Evolutionary conservation across 768 basidiomycete species (phyloP).

Genomic region (Mycena leptocephala): DNA sequence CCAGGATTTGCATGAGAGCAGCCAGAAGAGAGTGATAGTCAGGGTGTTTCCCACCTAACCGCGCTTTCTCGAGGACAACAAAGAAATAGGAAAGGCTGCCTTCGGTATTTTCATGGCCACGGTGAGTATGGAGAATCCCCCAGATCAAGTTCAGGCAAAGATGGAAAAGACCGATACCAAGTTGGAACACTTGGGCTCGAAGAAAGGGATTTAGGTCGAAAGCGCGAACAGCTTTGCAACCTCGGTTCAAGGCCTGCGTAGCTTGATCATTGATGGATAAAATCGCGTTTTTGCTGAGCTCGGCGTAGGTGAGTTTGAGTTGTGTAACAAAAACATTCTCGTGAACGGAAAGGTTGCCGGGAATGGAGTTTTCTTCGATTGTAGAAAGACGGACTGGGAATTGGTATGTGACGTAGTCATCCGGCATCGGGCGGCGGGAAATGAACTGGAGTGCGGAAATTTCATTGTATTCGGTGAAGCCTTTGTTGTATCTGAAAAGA

Average conservation of each 20-base stretch:
- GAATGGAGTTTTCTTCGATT: slow-evolving; percentile 49
- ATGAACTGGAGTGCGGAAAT: slow-evolving; percentile 30
- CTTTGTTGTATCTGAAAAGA: neutral
- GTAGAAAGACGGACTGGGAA: slow-evolving; percentile 42
- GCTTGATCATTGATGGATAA: slow-evolving; percentile 10
- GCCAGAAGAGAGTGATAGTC: slow-evolving; percentile 52
- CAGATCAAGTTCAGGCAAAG: slow-evolving; percentile 53
- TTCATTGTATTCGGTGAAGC: neutral
- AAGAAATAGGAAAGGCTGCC: slow-evolving; percentile 52
- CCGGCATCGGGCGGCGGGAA: slow-evolving; percentile 35
- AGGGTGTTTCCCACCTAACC: slow-evolving; percentile 49
- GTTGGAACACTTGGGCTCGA: slow-evolving; percentile 40
- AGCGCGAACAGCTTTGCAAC: neutral
- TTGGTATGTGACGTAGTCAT: slow-evolving; percentile 42
- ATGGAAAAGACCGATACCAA: slow-evolving; percentile 51
- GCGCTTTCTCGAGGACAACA: slow-evolving; percentile 47
- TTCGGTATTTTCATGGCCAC: slow-evolving; percentile 39
- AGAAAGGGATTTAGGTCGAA: slow-evolving; percentile 36
- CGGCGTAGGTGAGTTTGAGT: neutral
- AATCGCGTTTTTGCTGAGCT: neutral
- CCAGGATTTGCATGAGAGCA: slow-evolving; percentile 49
- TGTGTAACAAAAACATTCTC: slow-evolving; percentile 29
- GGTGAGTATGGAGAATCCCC: slow-evolving; percentile 46
- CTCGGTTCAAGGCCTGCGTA: slow-evolving; percentile 1
- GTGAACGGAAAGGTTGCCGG: slow-evolving; percentile 47